A percentile compares a stretch with the other conserved stretches of the same genome.
Evolutionary conservation across 2,329 filamentous ascomycete species (phyloP).

Genomic region (Teratosphaeria pseudoeucalypti): DNA sequence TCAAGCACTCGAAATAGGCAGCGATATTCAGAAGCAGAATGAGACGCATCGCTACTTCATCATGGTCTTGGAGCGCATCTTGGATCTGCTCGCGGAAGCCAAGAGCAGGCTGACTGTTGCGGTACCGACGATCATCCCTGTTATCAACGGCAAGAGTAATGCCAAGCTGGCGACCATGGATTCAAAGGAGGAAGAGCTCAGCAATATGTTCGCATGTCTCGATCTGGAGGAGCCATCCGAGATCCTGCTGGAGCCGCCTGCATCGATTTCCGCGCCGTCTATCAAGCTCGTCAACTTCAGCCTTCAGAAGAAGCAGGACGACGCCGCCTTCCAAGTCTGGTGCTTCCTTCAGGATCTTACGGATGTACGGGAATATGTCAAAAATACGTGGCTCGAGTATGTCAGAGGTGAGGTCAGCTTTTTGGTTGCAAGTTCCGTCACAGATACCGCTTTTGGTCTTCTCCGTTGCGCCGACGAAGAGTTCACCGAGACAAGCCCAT

Average conservation of each 20-base stretch:
- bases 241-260: not conserved
- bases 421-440: constrained; percentile 1
- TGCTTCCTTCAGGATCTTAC: constrained; percentile 5
- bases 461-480: constrained; percentile 1
- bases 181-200: not conserved
- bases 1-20: not conserved
- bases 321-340: constrained; percentile 2
- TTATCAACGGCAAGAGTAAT: not conserved
- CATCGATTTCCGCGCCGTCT: not conserved
- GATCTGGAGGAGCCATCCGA: constrained; percentile 6
- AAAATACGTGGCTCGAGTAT: constrained; percentile 4
- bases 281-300: not conserved
- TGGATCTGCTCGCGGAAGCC: constrained; percentile 1
- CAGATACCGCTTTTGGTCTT: constrained; percentile 2
- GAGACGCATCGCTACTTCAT: constrained; percentile 7
- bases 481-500: not conserved
- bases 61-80: constrained; percentile 1
- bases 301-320: not conserved
- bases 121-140: not conserved
- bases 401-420: constrained; percentile 2
- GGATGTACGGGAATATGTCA: constrained; percentile 2
- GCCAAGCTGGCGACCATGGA: not conserved
- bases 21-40: constrained; percentile 2
- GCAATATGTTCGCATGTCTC: constrained; percentile 5
- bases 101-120: not conserved